These are phyloP conservation scores for Sporisorium scitamineum DNA, from an alignment of 1,284 basidiomycete genomes.

Conservation along the genomic window DNA sequence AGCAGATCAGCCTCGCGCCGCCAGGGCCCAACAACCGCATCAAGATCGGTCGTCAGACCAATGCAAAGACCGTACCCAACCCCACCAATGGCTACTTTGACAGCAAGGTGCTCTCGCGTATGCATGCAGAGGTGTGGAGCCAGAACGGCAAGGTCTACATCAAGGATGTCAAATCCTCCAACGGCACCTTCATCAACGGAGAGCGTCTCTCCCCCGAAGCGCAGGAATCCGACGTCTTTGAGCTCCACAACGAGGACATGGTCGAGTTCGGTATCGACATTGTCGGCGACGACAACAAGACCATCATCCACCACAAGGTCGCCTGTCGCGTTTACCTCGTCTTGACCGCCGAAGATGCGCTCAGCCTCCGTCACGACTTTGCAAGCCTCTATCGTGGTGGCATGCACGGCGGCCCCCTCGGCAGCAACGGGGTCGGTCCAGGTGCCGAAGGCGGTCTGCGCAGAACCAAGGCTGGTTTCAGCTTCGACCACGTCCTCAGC, in stretches of 20 bases:
- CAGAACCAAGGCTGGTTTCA: conserved; percentile 70
- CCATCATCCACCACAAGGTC: conserved; percentile 97
- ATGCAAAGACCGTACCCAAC: conserved; percentile 92
- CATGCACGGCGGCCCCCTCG: conserved; percentile 60
- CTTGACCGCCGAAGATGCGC: conserved; percentile 84
- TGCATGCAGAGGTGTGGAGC: conserved; percentile 98
- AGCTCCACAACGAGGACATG: conserved; percentile 93
- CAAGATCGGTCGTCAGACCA: conserved; percentile 98
- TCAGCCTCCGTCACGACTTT: conserved; percentile 66
- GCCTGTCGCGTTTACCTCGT: conserved; percentile 92
- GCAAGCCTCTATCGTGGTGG: conserved; percentile 66
- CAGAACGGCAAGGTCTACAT: conserved; percentile 86
- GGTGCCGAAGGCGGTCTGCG: conserved; percentile 66
- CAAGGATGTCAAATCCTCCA: conserved; percentile 97
- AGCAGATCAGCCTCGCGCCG: conserved; percentile 86
- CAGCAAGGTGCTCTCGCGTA: conserved; percentile 92
- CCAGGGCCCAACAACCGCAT: conserved; percentile 73
- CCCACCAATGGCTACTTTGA: conserved; percentile 98
- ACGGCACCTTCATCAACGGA: conserved; percentile 98
- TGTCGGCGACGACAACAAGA: conserved; percentile 97
- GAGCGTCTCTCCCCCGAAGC: conserved; percentile 90
- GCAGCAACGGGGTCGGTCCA: conserved; percentile 62
- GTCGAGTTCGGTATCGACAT: conserved; percentile 99
- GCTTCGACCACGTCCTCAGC: conserved; percentile 83
- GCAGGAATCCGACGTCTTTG: conserved; percentile 90